phyloP scores from a whole-genome alignment of 306 rosid species.

The Lagenaria siceraria region DNA sequence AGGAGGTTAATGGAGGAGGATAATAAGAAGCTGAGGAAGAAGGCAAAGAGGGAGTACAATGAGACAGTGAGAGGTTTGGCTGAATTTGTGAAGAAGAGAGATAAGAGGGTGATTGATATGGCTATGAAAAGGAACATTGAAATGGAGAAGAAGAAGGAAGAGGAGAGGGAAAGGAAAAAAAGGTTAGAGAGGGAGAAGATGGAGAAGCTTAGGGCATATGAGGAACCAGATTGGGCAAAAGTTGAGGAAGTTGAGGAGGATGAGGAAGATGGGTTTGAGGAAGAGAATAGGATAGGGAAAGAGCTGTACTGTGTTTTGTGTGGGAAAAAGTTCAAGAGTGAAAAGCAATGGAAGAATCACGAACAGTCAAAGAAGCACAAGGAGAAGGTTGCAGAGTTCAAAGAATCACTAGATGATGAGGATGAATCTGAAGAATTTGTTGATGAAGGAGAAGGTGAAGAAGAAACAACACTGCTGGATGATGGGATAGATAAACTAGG shows the following conservation, averaged over 20 bases:
- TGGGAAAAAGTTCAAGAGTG: slow-evolving; percentile 99
- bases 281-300: slow-evolving; percentile 30
- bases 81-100: slow-evolving; percentile 94
- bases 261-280: slow-evolving; percentile 20
- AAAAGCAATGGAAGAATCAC: slow-evolving; percentile 97
- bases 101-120: slow-evolving; percentile 92
- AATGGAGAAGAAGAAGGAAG: slow-evolving; percentile 54
- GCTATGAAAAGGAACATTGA: slow-evolving; percentile 54
- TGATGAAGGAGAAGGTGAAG: slow-evolving; percentile 17
- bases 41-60: slow-evolving; percentile 75
- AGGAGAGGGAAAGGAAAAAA: slow-evolving; percentile 68
- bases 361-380: slow-evolving; percentile 93
- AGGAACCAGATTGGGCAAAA: slow-evolving; percentile 73
- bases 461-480: slow-evolving; percentile 15
- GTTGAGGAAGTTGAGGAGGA: slow-evolving; percentile 27
- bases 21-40: slow-evolving; percentile 79
- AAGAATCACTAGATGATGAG: slow-evolving; percentile 37
- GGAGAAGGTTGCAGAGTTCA: slow-evolving; percentile 73
- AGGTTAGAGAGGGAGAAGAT: slow-evolving; percentile 51
- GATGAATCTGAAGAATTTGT: slow-evolving; percentile 25
- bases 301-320: slow-evolving; percentile 84
- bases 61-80: slow-evolving; percentile 84
- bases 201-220: slow-evolving; percentile 58
- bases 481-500: slow-evolving; percentile 15
- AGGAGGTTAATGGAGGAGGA: slow-evolving; percentile 94